These are phyloP conservation scores for Gyromitra esculenta DNA, from an alignment of 2,329 filamentous ascomycete species.

Conservation along the genomic window DNA sequence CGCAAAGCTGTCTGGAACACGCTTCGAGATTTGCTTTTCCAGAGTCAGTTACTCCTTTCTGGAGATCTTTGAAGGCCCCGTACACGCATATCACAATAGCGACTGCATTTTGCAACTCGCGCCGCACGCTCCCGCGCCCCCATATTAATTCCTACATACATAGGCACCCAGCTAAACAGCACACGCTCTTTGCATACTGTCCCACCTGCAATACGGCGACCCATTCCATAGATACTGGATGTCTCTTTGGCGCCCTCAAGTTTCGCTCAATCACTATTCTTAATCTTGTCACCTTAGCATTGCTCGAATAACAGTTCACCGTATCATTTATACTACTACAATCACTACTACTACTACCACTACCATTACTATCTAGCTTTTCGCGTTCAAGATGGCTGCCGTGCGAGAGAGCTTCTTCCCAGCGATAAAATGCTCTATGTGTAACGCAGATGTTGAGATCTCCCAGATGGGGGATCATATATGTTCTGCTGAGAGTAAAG, in stretches of 20 bases:
- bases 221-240: slow-evolving; percentile 51
- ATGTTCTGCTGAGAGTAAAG: slow-evolving; percentile 63
- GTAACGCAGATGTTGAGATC: slow-evolving; percentile 80
- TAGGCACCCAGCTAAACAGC: not conserved
- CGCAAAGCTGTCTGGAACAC: slow-evolving; percentile 12
- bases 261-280: slow-evolving; percentile 36
- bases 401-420: slow-evolving; percentile 71
- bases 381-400: slow-evolving; percentile 39
- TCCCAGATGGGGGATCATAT: slow-evolving; percentile 86
- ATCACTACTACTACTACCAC: too few species aligned
- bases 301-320: slow-evolving; percentile 19
- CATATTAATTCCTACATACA: slow-evolving; percentile 30
- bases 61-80: slow-evolving; percentile 19
- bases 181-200: slow-evolving; percentile 41
- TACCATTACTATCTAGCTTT: slow-evolving; percentile 4
- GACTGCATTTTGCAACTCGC: slow-evolving; percentile 35
- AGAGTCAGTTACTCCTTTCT: slow-evolving; percentile 40
- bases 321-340: slow-evolving; percentile 3
- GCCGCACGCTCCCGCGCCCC: slow-evolving; percentile 20
- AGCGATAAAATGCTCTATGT: slow-evolving; percentile 87
- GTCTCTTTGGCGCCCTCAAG: slow-evolving; percentile 45
- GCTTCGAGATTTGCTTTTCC: slow-evolving; percentile 37
- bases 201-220: slow-evolving; percentile 6
- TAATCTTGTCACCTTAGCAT: slow-evolving; percentile 28
- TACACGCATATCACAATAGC: slow-evolving; percentile 29